These are phyloP conservation scores for Croton laevigatus DNA, from an alignment of 441 rosid species.

Conservation along the genomic window DNA sequence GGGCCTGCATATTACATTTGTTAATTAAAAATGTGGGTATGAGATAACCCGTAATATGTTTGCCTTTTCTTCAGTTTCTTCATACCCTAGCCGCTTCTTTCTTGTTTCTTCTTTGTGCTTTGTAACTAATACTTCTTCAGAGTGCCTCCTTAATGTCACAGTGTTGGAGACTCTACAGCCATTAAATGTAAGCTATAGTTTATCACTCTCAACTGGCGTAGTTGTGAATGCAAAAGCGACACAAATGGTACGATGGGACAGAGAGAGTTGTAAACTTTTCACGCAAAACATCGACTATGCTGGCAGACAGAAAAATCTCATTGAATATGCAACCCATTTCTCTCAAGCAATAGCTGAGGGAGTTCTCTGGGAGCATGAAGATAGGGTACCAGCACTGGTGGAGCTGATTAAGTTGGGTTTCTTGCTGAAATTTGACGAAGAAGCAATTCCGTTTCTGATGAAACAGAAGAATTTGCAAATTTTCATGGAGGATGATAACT, in stretches of 20 bases:
- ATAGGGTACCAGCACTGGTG: conserved; percentile 37
- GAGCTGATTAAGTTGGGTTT: conserved; percentile 61
- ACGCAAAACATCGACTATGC: conserved; percentile 40
- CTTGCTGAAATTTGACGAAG: conserved; percentile 53
- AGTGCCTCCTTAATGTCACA: conserved; percentile 38
- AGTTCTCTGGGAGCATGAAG: conserved; percentile 58
- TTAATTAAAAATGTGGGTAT: too few species aligned
- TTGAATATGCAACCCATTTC: conserved; percentile 54
- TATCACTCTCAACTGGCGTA: conserved; percentile 42
- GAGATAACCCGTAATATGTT: too few species aligned
- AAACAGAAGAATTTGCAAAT: conserved; percentile 58
- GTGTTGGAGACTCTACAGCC: conserved; percentile 42
- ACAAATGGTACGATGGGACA: conserved; percentile 61
- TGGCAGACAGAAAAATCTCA: conserved; percentile 32
- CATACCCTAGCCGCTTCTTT: too few species aligned
- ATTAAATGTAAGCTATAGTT: conserved; percentile 35
- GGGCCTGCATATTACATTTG: too few species aligned
- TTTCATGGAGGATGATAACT: conserved; percentile 53
- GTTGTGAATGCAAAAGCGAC: conserved; percentile 24
- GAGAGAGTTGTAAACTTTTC: conserved; percentile 39
- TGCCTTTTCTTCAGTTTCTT: too few species aligned
- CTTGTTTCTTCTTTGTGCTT: too few species aligned
- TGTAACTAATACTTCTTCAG: too few species aligned
- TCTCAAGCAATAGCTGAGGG: conserved; percentile 55
- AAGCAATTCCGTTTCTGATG: conserved; percentile 53